A percentile compares a stretch with the other conserved stretches of the same genome.
Conservation (phyloP, 2,329 filamentous ascomycete species). For the Cadophora malorum region DNA sequence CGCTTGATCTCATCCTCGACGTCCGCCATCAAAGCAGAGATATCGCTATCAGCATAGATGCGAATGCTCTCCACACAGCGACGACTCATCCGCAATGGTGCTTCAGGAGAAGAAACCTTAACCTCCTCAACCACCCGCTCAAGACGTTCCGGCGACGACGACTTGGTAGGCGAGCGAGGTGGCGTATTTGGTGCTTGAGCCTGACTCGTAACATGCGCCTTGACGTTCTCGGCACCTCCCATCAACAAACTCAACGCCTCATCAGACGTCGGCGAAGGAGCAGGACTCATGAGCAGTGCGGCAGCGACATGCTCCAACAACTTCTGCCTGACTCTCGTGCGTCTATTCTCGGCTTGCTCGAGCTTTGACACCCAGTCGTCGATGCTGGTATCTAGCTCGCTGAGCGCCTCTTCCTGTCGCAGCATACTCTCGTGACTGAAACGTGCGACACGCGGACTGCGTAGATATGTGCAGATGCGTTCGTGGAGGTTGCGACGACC, state of each 20-base stretch:
- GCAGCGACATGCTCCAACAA: conserved; percentile 82
- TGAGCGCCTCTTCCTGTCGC: conserved; percentile 80
- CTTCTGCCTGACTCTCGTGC: conserved; percentile 78
- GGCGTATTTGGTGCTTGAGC: conserved; percentile 35
- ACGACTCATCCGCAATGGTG: conserved; percentile 22
- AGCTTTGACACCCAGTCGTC: conserved; percentile 83
- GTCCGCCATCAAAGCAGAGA: conserved; percentile 70
- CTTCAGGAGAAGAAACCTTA: conserved; percentile 34
- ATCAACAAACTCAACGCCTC: background rate
- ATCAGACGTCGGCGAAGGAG: conserved; percentile 28
- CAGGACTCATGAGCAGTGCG: conserved; percentile 57
- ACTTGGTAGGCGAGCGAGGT: conserved; percentile 52
- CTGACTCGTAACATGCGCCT: conserved; percentile 15
- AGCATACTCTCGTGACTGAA: conserved; percentile 78
- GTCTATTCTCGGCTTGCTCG: conserved; percentile 80
- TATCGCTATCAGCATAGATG: conserved; percentile 71
- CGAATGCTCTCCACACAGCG: conserved; percentile 63
- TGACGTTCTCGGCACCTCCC: background rate
- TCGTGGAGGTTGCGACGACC: conserved; percentile 78
- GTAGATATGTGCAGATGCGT: conserved; percentile 78
- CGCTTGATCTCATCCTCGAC: conserved; percentile 65
- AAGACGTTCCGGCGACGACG: conserved; percentile 34
- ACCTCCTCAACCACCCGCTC: conserved; percentile 37
- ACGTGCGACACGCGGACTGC: conserved; percentile 71
- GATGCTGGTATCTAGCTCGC: conserved; percentile 77